Evolutionary conservation across 306 rosid genomes (phyloP), one percentile per base, ranked within the genome.

Genomic region (Lotus japonicus): DNA sequence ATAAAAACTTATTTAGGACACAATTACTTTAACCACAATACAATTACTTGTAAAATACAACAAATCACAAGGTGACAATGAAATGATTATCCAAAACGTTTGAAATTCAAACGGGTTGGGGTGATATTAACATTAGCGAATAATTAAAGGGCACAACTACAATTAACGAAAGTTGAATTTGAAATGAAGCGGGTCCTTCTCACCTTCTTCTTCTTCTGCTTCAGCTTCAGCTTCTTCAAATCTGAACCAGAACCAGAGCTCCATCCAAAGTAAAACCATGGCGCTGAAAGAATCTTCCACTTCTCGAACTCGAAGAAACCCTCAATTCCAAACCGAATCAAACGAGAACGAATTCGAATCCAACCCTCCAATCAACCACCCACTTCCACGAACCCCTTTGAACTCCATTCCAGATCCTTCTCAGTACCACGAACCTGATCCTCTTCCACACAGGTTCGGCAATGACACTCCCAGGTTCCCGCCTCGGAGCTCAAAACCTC

Each of bases 361-460:
- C 7, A 86, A 73, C 64, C 76, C 0, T 7, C 0, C 56, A 11
- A 28, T 76, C 68, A 81, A 80, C 46, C 81, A 55, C 39, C 96
- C 87, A 19, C 97, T 89, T 11, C 95, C 90, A 0, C 77, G 97
- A 73, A 82, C 94, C 2, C 98, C 98, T 45, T 46, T 92, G 15
- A 82, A 90, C 80, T 41, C 82, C 62, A 90, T 92, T 8, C 72
- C 88, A 1, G 98, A 90, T 66, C 98, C 98, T 9, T 80, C 88
- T 43, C 98, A 86, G 74, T 81, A 16, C n/a, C 58, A 10, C 5
- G 72, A 64, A n/a, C 31, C 61, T 14, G 87, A 84, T 55, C 52
- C 84, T 7, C 9, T 58, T 77, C 76, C 80, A 81, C n/a, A 80
- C 23, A 70, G 74, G 43, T 52, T 46, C 9, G 87, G 77, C 19